A percentile compares a stretch with the other conserved stretches of the same genome.
Conservation (phyloP, 805 yeast species). For the Kluyveromyces nonfermentans region DNA sequence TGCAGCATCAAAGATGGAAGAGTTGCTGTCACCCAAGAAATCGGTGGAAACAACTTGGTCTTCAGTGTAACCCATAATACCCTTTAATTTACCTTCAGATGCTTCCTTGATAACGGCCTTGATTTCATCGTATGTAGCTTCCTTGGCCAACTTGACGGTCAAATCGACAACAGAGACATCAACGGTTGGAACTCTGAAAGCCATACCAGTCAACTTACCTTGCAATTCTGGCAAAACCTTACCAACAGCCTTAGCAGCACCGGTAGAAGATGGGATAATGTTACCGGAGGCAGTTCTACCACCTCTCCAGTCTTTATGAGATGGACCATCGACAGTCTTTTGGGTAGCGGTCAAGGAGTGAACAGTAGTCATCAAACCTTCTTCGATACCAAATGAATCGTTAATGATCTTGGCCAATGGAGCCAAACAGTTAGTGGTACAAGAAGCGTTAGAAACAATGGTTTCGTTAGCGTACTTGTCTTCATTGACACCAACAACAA, state of each 20-base stretch:
- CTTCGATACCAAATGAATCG: slow-evolving; percentile 59
- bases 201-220: slow-evolving; percentile 68
- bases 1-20: slow-evolving; percentile 58
- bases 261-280: slow-evolving; percentile 68
- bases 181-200: slow-evolving; percentile 66
- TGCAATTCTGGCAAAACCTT: slow-evolving; percentile 62
- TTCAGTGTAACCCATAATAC: slow-evolving; percentile 60
- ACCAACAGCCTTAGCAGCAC: slow-evolving; percentile 74
- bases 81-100: slow-evolving; percentile 50
- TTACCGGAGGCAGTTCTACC: slow-evolving; percentile 70
- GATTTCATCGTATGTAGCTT: slow-evolving; percentile 56
- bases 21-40: slow-evolving; percentile 52
- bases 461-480: slow-evolving; percentile 48
- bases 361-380: slow-evolving; percentile 69
- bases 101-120: slow-evolving; percentile 49
- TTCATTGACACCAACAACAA: slow-evolving; percentile 62
- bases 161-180: slow-evolving; percentile 67
- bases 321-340: slow-evolving; percentile 69
- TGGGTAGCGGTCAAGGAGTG: slow-evolving; percentile 67
- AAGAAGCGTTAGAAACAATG: slow-evolving; percentile 62
- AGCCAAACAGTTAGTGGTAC: slow-evolving; percentile 69
- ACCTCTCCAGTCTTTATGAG: slow-evolving; percentile 76
- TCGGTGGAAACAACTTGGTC: slow-evolving; percentile 64
- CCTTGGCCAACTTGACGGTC: slow-evolving; percentile 52
- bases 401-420: slow-evolving; percentile 63